These are phyloP conservation scores for Dendrocalamus sinicus DNA, from an alignment of 176 grass and related monocot genomes.

Conservation along the genomic window DNA sequence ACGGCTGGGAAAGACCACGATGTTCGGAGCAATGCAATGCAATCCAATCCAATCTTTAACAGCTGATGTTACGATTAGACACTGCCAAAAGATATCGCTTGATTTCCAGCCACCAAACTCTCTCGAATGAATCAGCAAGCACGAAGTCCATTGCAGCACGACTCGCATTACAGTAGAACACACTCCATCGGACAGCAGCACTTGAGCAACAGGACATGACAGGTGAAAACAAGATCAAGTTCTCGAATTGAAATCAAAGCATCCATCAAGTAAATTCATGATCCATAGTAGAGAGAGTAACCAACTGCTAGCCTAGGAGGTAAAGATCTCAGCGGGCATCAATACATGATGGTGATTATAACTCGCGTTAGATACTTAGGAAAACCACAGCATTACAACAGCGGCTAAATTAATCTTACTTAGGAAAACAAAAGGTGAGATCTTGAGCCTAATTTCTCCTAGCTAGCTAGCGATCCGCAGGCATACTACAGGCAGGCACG, in stretches of 20 bases:
- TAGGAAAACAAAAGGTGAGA: constrained; percentile 41
- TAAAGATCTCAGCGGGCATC: constrained; percentile 30
- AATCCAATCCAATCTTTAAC: too few relatives aligned
- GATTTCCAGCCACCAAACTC: too few relatives aligned
- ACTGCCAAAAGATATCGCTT: too few relatives aligned
- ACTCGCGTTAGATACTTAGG: constrained; percentile 41
- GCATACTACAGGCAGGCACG: not conserved
- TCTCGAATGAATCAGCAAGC: not conserved
- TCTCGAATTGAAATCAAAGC: constrained; percentile 48
- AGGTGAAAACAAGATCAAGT: constrained; percentile 11
- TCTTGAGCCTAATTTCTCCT: constrained; percentile 55
- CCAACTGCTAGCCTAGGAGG: constrained; percentile 50
- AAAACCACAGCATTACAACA: constrained; percentile 45
- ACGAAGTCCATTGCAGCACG: not conserved
- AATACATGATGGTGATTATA: not conserved
- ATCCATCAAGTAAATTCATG: constrained; percentile 47
- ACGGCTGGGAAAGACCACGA: too few relatives aligned
- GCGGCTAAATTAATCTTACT: constrained; percentile 58
- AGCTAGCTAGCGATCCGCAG: constrained; percentile 50
- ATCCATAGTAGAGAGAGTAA: constrained; percentile 31
- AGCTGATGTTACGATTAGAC: too few relatives aligned
- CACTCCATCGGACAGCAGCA: not conserved
- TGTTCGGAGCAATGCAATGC: too few relatives aligned
- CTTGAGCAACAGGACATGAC: not conserved
- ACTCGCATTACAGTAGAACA: not conserved